These are phyloP conservation scores for Stagonosporopsis rhizophila DNA, from an alignment of 2,329 filamentous ascomycete species.

Conservation along the genomic window DNA sequence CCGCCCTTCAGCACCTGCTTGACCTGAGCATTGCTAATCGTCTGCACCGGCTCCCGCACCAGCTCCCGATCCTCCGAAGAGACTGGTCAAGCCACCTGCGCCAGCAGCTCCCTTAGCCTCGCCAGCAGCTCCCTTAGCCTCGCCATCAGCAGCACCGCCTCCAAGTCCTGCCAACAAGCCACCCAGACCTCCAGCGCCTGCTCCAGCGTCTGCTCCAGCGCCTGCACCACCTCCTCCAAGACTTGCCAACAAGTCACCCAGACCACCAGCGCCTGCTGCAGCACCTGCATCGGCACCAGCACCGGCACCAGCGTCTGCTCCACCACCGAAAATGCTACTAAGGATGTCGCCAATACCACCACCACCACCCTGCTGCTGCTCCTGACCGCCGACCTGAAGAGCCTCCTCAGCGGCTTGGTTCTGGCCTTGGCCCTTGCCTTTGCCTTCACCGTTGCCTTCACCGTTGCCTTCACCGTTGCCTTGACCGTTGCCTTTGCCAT, in stretches of 20 bases:
- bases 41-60: background rate
- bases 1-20: conserved; percentile 2
- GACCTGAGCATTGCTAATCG: background rate
- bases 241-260: background rate
- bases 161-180: background rate
- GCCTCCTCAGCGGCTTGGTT: conserved; percentile 7
- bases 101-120: background rate
- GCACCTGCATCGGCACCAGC: background rate
- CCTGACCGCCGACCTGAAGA: conserved; percentile 3
- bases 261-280: background rate
- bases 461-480: conserved; percentile 8
- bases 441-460: conserved; percentile 4
- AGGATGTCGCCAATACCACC: conserved; percentile 8
- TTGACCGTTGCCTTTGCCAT: conserved; percentile 12
- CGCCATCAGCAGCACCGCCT: background rate
- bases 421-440: conserved; percentile 1
- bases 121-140: background rate
- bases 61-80: conserved; percentile 1
- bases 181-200: background rate
- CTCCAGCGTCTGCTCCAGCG: background rate
- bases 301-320: conserved; percentile 13
- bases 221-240: conserved; percentile 18
- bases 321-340: conserved; percentile 16
- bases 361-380: conserved; percentile 20
- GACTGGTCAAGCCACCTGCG: background rate